These are phyloP conservation scores for Kodamaea neixiangensis DNA, from an alignment of 805 yeast species.

Conservation along the genomic window DNA sequence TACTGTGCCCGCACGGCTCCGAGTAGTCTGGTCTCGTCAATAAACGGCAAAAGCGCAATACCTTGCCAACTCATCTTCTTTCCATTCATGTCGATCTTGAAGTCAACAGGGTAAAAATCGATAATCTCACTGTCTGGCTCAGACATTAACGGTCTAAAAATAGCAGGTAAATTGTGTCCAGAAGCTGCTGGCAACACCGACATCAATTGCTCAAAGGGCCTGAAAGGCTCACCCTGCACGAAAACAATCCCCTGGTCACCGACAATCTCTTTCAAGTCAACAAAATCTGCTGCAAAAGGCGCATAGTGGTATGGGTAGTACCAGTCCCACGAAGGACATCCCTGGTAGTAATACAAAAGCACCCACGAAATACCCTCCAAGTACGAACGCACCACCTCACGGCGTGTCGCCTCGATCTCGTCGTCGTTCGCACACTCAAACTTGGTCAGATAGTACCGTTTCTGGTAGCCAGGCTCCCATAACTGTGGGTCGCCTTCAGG, in stretches of 20 bases:
- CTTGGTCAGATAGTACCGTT: constrained; percentile 77
- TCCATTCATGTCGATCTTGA: constrained; percentile 93
- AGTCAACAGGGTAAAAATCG: constrained; percentile 88
- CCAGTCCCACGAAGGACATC: constrained; percentile 99
- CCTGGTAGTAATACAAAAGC: constrained; percentile 88
- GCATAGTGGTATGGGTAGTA: constrained; percentile 97
- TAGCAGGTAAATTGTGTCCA: constrained; percentile 78
- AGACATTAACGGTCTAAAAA: constrained; percentile 80
- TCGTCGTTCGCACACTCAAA: constrained; percentile 60
- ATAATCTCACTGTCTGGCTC: constrained; percentile 77
- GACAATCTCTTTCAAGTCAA: constrained; percentile 48
- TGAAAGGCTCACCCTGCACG: constrained; percentile 72
- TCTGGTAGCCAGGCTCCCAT: constrained; percentile 86
- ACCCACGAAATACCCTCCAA: constrained; percentile 98
- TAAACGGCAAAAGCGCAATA: constrained; percentile 84
- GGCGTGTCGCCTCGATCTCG: constrained; percentile 53
- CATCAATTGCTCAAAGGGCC: constrained; percentile 93
- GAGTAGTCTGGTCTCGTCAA: constrained; percentile 76
- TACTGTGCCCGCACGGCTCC: constrained; percentile 68
- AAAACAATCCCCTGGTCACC: constrained; percentile 54
- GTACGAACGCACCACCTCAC: constrained; percentile 67
- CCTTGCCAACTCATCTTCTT: constrained; percentile 96
- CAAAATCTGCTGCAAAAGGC: constrained; percentile 92
- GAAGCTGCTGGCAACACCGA: constrained; percentile 94
- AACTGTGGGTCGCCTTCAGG: constrained; percentile 50